These are phyloP conservation scores for Xylaria castorea DNA, from an alignment of 495 filamentous ascomycete species.

Conservation along the genomic window DNA sequence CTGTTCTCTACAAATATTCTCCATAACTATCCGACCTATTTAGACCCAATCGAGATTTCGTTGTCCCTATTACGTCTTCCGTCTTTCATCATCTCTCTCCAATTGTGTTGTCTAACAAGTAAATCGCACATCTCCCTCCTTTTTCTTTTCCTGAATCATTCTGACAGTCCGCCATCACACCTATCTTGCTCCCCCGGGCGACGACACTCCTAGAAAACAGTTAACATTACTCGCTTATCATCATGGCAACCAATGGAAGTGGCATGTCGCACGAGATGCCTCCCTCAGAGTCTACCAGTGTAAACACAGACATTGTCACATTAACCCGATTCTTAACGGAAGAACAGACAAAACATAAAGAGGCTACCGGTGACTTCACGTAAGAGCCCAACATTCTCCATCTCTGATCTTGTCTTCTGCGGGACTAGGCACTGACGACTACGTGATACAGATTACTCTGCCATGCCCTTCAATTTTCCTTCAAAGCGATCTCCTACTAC, in stretches of 20 bases:
- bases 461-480: slow-evolving; percentile 98
- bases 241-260: slow-evolving; percentile 46
- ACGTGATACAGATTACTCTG: slow-evolving; percentile 74
- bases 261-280: slow-evolving; percentile 31
- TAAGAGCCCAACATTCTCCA: slow-evolving; percentile 51
- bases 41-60: slow-evolving; percentile 10
- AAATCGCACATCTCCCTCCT: background rate
- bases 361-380: slow-evolving; percentile 99
- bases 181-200: background rate
- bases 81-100: slow-evolving; percentile 13
- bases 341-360: slow-evolving; percentile 89
- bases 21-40: slow-evolving; percentile 14
- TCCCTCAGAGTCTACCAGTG: slow-evolving; percentile 66
- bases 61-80: slow-evolving; percentile 16
- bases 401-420: background rate
- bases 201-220: slow-evolving; percentile 20
- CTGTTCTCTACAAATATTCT: background rate
- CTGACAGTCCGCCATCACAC: background rate
- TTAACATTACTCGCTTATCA: slow-evolving; percentile 10
- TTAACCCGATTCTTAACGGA: slow-evolving; percentile 95
- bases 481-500: slow-evolving; percentile 99
- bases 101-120: background rate
- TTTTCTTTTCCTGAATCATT: background rate
- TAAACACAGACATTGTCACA: slow-evolving; percentile 96
- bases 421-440: slow-evolving; percentile 10